Base-by-base conservation (phyloP, 768 basidiomycete species). In the Lactarius akahatsu region DNA sequence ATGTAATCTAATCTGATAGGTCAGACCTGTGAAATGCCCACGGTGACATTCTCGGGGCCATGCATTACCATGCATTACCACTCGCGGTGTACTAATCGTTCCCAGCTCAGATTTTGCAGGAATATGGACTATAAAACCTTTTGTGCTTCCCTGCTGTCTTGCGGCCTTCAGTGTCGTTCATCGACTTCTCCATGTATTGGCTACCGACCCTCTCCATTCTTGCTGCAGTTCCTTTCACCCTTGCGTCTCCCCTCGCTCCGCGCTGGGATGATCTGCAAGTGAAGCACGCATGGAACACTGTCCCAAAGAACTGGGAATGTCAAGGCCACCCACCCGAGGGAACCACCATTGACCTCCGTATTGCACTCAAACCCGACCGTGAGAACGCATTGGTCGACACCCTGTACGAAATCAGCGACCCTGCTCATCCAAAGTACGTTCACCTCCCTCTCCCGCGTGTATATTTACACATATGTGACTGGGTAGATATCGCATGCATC, bases 401-500 rank as follows among this genome's bases (percentile, higher is more conserved):
- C 20, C 61, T 70, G 8, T 65, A 70, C 34, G 61, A 69, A 26
- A 68, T 70, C 50, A 70, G 69, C 55, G 55, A 65, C 36, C 69
- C 69, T 10, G 15, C 52, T 1, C 65, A 63, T 56, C 58, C 40
- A 23, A 66, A 58, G 68, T 67, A 43, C n/a, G 62, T 61, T 13
- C 47, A 10, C 20, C 10, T 36, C 16, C 26, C 52, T 15, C 36
- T 7, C 26, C 20, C 11, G 10, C 10, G 6, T 30, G 28, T 32
- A 13, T 26, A n/a, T 8, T 52, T 6, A 40, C 2, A 15, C 23
- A 2, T 18, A 15, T 23, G 1, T 4, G 9, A 9, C 2, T 18
- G 10, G 20, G 2, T 57, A 85, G 85, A 65, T 87, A 87, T 68
- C 85, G 86, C 15, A 77, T 82, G 67, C 86, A 89, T 72, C 76